Evolutionary conservation across 202 grass and related monocot species (phyloP).

Genomic region (Dendrocalamus latiflorus): DNA sequence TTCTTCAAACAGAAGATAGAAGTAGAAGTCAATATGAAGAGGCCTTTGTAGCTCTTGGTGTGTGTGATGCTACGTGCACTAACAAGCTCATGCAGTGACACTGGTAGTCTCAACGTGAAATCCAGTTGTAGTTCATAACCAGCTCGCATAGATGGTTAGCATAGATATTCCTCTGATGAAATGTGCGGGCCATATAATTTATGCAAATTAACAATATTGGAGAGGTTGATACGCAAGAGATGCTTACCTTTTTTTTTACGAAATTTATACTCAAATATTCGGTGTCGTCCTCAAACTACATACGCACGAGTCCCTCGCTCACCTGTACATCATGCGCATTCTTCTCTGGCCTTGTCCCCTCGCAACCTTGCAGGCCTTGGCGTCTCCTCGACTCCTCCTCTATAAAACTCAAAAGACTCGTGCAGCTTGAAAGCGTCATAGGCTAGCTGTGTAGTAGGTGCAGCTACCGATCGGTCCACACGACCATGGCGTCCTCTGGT

Average conservation of each 20-base stretch:
- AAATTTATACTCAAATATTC: slow-evolving; percentile 4
- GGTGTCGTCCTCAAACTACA: neutral
- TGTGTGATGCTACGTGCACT: neutral
- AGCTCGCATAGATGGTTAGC: neutral
- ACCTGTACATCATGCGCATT: slow-evolving; percentile 44
- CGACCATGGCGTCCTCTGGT: slow-evolving; percentile 17
- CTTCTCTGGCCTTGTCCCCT: slow-evolving; percentile 46
- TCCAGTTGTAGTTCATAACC: neutral
- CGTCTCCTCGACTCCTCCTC: slow-evolving; percentile 13
- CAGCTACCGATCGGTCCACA: too few relatives aligned
- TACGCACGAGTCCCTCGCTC: slow-evolving; percentile 30
- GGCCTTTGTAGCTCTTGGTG: too few relatives aligned
- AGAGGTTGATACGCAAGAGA: slow-evolving; percentile 30
- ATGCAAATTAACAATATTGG: neutral
- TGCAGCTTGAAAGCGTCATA: neutral
- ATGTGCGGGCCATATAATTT: slow-evolving; percentile 16
- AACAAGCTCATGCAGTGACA: neutral
- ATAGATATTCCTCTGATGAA: neutral
- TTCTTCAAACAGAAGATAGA: too few relatives aligned
- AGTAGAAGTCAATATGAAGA: too few relatives aligned
- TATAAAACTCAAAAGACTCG: slow-evolving; percentile 34
- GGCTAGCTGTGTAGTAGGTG: neutral
- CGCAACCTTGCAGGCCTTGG: neutral
- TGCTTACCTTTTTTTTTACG: too few relatives aligned
- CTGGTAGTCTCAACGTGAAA: slow-evolving; percentile 3